Base-by-base conservation (phyloP, 768 basidiomycete species). In the Tubosaeta sp. region DNA sequence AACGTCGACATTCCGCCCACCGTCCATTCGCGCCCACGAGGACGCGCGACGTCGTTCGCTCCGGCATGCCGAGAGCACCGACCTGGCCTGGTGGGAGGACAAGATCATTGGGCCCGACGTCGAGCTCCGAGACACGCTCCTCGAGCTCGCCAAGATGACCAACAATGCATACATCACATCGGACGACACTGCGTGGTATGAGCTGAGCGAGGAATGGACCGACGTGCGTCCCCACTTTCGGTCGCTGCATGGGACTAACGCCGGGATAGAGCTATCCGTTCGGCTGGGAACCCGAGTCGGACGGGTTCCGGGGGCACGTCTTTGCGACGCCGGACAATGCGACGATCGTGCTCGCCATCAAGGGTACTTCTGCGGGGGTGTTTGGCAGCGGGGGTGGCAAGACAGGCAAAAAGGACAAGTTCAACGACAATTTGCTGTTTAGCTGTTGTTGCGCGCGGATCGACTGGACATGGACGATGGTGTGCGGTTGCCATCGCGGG, bases 361-460 rank as follows among this genome's bases (percentile, higher is more conserved):
- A 98, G 68, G 95, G 95, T 30, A 96, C 94, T 0, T 90, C 90
- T n/a, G 82, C 89, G 0, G 80, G 80, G 3, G 44, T 83, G 10
- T 78, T 91, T 46, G 81, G 89, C 1, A 80, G 85, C 18, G 84
- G 83, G 14, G 42, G 42, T 1, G 91, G 92, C 0, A 84, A 86
- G 13, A 97, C 95, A n/a, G 76, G 76, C 3, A 84, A 82, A 73
- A 95, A 93, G 63, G 95, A 97, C 74, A 94, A 88, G 69, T 65
- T 89, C 48, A 97, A 97, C 72, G 94, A 97, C 66, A 97, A 94
- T 58, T 67, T 96, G 6, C 69, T 97, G 51, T 95, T 95, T 68
- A 87, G 85, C 55, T 98, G 95, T 64, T 98, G 95, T 69, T 98
- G 95, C 67, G 95, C 95, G 0, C 73, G 82, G 16, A 79, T 96